Percentiles rank a stretch among this genome's conserved stretches.
These are phyloP conservation scores for Malbranchea zuffiana DNA, from an alignment of 2,329 filamentous ascomycete species.

Conservation along the genomic window DNA sequence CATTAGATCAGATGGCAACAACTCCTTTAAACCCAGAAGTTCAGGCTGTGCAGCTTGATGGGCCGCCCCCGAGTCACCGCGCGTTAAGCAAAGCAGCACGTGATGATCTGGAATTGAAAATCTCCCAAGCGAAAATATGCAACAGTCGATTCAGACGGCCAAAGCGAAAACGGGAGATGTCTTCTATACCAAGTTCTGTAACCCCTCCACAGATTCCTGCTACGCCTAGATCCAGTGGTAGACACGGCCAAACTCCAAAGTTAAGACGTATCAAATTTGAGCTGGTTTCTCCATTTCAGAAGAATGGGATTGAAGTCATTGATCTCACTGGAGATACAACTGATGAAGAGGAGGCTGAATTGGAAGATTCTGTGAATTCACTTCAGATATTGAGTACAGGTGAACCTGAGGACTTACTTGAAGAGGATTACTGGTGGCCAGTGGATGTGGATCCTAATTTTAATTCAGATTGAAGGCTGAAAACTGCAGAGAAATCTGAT, in stretches of 20 bases:
- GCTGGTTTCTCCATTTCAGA: no score
- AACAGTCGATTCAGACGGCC: slow-evolving; percentile 7
- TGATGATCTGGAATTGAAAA: slow-evolving; percentile 19
- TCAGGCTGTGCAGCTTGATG: slow-evolving; percentile 25
- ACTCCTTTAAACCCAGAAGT: slow-evolving; percentile 20
- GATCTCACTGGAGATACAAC: not conserved
- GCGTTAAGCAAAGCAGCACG: slow-evolving; percentile 17
- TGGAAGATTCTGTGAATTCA: slow-evolving; percentile 1
- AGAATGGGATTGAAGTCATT: not conserved
- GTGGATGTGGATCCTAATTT: slow-evolving; percentile 13
- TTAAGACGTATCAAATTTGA: no score
- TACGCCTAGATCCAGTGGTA: no score
- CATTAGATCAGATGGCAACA: slow-evolving; percentile 16
- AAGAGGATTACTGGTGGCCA: slow-evolving; percentile 16
- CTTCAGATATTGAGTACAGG: not conserved
- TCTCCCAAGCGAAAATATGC: slow-evolving; percentile 24
- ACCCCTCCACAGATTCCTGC: no score
- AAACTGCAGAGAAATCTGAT: no score
- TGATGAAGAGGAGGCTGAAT: not conserved
- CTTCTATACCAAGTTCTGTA: not conserved
- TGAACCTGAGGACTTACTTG: slow-evolving; percentile 1
- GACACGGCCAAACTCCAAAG: no score
- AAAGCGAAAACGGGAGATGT: slow-evolving; percentile 16
- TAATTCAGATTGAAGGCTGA: no score
- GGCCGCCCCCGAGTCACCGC: slow-evolving; percentile 12